A percentile compares a stretch with the other conserved stretches of the same genome.
These are phyloP conservation scores for Rhypophila decipiens DNA, from an alignment of 495 filamentous ascomycete species.

Conservation along the genomic window DNA sequence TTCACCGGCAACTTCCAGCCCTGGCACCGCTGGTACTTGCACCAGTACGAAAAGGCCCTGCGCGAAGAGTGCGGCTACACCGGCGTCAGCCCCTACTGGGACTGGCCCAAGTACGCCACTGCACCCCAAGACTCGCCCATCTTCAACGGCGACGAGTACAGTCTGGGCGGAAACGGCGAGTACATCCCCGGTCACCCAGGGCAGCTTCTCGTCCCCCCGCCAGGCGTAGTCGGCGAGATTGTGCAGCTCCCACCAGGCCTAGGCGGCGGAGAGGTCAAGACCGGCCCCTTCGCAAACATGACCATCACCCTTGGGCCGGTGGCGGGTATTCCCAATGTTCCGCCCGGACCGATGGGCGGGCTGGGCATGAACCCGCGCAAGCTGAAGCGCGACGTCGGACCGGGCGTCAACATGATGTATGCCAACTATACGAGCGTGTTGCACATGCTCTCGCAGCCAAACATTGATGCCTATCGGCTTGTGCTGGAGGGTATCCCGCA, in stretches of 20 bases:
- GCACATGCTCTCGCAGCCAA: slow-evolving; percentile 22
- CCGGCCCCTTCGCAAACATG: slow-evolving; percentile 52
- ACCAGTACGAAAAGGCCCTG: slow-evolving; percentile 59
- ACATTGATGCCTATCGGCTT: slow-evolving; percentile 46
- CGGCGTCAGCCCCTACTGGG: slow-evolving; percentile 57
- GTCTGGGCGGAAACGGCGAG: slow-evolving; percentile 55
- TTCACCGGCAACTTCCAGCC: slow-evolving; percentile 59
- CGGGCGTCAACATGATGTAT: slow-evolving; percentile 38
- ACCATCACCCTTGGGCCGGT: slow-evolving; percentile 51
- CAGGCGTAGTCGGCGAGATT: slow-evolving; percentile 17
- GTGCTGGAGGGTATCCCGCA: slow-evolving; percentile 45
- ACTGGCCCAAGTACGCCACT: slow-evolving; percentile 51
- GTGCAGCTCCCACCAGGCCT: slow-evolving; percentile 39
- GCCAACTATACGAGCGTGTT: slow-evolving; percentile 43
- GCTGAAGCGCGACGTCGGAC: slow-evolving; percentile 56
- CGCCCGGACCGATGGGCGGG: slow-evolving; percentile 11
- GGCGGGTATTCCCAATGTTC: slow-evolving; percentile 14
- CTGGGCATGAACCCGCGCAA: slow-evolving; percentile 53
- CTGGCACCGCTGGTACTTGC: slow-evolving; percentile 67
- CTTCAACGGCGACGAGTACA: slow-evolving; percentile 53
- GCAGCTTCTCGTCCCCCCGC: slow-evolving; percentile 18
- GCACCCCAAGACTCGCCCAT: slow-evolving; percentile 49
- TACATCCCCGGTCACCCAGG: slow-evolving; percentile 32
- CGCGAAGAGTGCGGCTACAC: slow-evolving; percentile 65
- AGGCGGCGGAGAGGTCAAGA: slow-evolving; percentile 60